Percentiles rank a stretch among this genome's conserved stretches.
phyloP scores from a whole-genome alignment of 73 alveolate species.

The Paramecium bursaria region DNA sequence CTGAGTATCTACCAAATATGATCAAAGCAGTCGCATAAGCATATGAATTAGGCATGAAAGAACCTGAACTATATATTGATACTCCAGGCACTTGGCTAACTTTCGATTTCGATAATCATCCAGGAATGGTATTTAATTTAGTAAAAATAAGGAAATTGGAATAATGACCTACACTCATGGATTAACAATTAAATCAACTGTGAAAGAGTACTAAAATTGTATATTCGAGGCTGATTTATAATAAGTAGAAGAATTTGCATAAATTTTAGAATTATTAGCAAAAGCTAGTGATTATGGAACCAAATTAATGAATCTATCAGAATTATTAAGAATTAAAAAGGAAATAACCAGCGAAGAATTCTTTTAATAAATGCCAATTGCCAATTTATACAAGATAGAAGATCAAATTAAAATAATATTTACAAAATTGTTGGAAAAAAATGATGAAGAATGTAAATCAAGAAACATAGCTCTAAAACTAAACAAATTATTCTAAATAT shows the following conservation, averaged over 20 bases:
- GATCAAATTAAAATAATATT: constrained; percentile 12
- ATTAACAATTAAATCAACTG: constrained; percentile 13
- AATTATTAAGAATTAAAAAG: constrained; percentile 5
- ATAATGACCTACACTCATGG: constrained; percentile 60
- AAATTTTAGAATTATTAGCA: not conserved
- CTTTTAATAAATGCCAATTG: constrained; percentile 18
- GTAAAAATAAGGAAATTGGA: constrained; percentile 32
- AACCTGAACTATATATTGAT: constrained; percentile 47
- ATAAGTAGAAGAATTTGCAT: not conserved
- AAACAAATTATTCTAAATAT: constrained; percentile 7
- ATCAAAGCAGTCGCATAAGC: constrained; percentile 45
- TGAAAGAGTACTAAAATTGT: not conserved
- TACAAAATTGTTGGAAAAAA: no score
- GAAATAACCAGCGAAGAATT: constrained; percentile 26
- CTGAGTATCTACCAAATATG: constrained; percentile 32
- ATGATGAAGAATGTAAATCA: not conserved
- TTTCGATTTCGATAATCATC: constrained; percentile 54
- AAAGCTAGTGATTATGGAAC: constrained; percentile 15
- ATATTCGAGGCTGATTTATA: constrained; percentile 41
- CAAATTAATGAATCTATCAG: constrained; percentile 21
- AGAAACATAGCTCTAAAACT: constrained; percentile 13
- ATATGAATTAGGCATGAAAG: constrained; percentile 29
- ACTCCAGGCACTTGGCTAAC: constrained; percentile 67
- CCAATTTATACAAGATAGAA: constrained; percentile 18
- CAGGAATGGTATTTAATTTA: constrained; percentile 37